Percentiles rank a stretch among this genome's conserved stretches.
phyloP scores from a whole-genome alignment of 2,329 filamentous ascomycete genomes.

The Phaeosphaeriaceae sp. region DNA sequence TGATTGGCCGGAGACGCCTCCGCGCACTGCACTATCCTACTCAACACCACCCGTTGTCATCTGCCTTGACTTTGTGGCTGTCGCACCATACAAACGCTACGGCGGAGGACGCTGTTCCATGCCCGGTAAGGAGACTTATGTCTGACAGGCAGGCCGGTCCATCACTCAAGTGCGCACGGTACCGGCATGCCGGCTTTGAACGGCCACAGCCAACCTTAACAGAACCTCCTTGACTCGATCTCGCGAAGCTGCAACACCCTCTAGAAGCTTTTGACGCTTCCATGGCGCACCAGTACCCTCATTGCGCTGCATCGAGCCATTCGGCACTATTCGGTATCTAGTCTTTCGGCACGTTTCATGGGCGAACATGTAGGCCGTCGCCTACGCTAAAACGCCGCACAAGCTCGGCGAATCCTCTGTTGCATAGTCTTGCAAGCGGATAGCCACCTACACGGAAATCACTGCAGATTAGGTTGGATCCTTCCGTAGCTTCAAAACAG shows the following conservation, averaged over 20 bases:
- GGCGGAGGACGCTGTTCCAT: conserved; percentile 1
- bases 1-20: not conserved
- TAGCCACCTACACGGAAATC: not conserved
- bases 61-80: conserved; percentile 6
- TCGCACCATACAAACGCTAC: conserved; percentile 4
- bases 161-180: conserved; percentile 14
- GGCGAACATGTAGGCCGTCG: not conserved
- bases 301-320: not conserved
- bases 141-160: conserved; percentile 9
- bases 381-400: not conserved
- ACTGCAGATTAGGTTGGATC: not conserved
- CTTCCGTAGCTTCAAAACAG: not conserved
- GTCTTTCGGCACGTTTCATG: not conserved
- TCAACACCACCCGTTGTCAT: conserved; percentile 1
- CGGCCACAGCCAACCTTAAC: conserved; percentile 27
- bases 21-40: not conserved
- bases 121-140: conserved; percentile 12
- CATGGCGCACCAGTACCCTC: not conserved
- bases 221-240: conserved; percentile 9
- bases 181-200: conserved; percentile 14
- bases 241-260: not conserved
- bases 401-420: not conserved
- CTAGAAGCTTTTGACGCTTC: not conserved
- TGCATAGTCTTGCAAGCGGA: not conserved
- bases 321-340: not conserved